A percentile compares a stretch with the other conserved stretches of the same genome.
Conservation (phyloP, 2,329 filamentous ascomycete species). For the Monosporascus sp. region DNA sequence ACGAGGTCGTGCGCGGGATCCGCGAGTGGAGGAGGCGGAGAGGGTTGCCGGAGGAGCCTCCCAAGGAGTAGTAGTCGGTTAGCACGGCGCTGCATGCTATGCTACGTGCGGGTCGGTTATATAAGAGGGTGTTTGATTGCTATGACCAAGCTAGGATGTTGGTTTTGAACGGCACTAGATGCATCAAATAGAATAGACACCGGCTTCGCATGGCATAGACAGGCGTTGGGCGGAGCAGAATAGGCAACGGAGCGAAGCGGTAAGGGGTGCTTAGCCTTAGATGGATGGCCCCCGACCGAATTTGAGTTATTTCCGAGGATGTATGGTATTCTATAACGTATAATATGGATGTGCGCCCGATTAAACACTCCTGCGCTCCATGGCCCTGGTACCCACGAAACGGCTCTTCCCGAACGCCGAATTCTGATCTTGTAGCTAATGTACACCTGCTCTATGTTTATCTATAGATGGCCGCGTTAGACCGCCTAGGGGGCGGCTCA, state of each 20-base stretch:
- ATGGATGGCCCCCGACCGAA: background rate
- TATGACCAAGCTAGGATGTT: too few relatives aligned
- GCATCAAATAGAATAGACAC: background rate
- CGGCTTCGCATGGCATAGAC: background rate
- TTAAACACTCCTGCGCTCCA: background rate
- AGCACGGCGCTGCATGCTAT: too few relatives aligned
- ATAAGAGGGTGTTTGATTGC: too few relatives aligned
- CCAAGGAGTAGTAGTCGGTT: background rate
- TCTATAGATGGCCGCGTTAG: too few relatives aligned
- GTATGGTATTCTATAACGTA: background rate
- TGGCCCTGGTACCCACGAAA: background rate
- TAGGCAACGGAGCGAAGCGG: background rate
- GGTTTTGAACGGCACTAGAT: background rate
- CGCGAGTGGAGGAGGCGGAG: slow-evolving; percentile 73
- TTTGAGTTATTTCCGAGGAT: too few relatives aligned
- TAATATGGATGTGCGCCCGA: background rate
- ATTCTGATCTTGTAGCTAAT: background rate
- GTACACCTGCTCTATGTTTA: background rate
- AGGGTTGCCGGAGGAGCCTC: slow-evolving; percentile 27
- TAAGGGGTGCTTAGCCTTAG: background rate
- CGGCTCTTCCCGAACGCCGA: background rate
- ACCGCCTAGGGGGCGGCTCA: too few relatives aligned
- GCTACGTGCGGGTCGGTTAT: too few relatives aligned
- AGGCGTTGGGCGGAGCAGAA: background rate
- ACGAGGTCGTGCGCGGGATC: slow-evolving; percentile 75